A percentile compares a stretch with the other conserved stretches of the same genome.
phyloP scores from a whole-genome alignment of 345 rosid genomes.

The Moricandia moricandioides region DNA sequence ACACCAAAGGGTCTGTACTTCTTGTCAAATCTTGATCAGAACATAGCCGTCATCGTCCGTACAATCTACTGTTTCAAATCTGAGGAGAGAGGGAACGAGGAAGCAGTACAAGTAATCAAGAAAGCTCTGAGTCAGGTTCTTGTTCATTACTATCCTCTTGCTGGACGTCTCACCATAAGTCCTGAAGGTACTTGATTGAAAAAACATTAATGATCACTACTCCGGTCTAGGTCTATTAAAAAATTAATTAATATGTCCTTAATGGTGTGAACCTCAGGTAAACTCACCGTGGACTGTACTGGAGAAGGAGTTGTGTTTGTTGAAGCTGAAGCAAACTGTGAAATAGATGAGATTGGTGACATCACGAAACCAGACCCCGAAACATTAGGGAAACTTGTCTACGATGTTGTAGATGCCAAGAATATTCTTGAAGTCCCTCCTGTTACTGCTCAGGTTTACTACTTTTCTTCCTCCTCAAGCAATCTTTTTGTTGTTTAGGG shows the following conservation, averaged over 20 bases:
- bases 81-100: slow-evolving; percentile 55
- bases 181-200: slow-evolving; percentile 47
- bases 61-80: slow-evolving; percentile 86
- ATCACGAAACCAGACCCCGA: slow-evolving; percentile 76
- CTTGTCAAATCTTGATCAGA: slow-evolving; percentile 90
- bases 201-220: not conserved
- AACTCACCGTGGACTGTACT: slow-evolving; percentile 69
- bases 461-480: slow-evolving; percentile 19
- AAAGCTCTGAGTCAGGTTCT: slow-evolving; percentile 72
- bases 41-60: slow-evolving; percentile 72
- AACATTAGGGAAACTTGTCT: slow-evolving; percentile 76
- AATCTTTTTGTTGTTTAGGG: not conserved
- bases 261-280: slow-evolving; percentile 32
- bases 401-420: slow-evolving; percentile 72
- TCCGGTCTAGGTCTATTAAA: not conserved
- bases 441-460: slow-evolving; percentile 78
- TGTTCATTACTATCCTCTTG: slow-evolving; percentile 32
- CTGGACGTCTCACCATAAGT: slow-evolving; percentile 68
- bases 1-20: slow-evolving; percentile 75
- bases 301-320: slow-evolving; percentile 86
- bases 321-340: slow-evolving; percentile 76
- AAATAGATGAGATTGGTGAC: slow-evolving; percentile 68
- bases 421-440: slow-evolving; percentile 90
- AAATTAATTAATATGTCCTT: slow-evolving; percentile 1
- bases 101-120: slow-evolving; percentile 35